Evolutionary conservation across 805 yeast species (phyloP).

Genomic region (Monosporozyma solicola): DNA sequence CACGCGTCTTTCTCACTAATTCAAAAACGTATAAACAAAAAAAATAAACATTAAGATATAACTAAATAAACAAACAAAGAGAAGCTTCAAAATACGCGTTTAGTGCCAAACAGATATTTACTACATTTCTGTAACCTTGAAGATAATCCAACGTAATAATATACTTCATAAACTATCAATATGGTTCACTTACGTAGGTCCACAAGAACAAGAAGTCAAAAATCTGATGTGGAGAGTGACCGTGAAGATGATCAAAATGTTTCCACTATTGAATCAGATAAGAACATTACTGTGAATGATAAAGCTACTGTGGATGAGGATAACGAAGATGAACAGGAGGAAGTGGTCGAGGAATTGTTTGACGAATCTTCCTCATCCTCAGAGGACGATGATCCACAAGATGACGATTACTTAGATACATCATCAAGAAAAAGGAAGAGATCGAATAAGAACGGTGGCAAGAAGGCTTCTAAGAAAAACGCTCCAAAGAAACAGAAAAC

Average conservation of each 20-base stretch:
- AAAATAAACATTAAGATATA: not conserved
- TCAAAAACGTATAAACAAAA: not conserved
- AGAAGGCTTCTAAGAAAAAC: not conserved
- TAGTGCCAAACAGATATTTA: not conserved
- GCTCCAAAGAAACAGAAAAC: slow-evolving; percentile 1
- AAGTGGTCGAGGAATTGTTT: not conserved
- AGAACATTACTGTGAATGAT: slow-evolving; percentile 6
- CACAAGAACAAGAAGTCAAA: slow-evolving; percentile 15
- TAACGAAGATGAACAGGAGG: slow-evolving; percentile 14
- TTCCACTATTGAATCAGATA: slow-evolving; percentile 1
- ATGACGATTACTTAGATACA: slow-evolving; percentile 22
- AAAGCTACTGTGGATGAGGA: slow-evolving; percentile 3
- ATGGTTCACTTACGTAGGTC: slow-evolving; percentile 34
- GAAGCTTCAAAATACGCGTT: not conserved
- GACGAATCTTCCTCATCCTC: not conserved
- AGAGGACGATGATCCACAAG: slow-evolving; percentile 12
- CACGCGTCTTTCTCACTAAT: not conserved
- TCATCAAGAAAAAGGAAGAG: slow-evolving; percentile 9
- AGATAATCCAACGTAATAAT: not conserved
- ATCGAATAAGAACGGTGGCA: not conserved
- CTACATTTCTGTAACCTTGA: not conserved
- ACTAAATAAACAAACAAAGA: not conserved
- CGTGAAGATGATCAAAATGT: slow-evolving; percentile 5
- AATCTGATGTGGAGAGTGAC: slow-evolving; percentile 7
- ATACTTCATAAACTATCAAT: not conserved